Evolutionary conservation across 768 basidiomycete genomes (phyloP).

Genomic region (Phylloporus arenicola): DNA sequence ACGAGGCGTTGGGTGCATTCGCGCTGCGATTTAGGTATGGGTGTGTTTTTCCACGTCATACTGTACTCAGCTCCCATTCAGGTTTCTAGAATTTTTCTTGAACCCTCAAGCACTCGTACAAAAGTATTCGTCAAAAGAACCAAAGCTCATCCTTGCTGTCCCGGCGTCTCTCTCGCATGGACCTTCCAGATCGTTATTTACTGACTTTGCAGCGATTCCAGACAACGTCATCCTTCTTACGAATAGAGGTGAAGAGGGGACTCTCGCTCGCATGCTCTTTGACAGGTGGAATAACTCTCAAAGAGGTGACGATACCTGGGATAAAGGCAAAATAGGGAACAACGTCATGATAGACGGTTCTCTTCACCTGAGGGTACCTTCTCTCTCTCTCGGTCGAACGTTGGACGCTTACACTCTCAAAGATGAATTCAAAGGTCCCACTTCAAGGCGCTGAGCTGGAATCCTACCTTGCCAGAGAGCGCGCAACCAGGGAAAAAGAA

Average conservation of each 20-base stretch:
- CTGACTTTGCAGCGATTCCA: constrained; percentile 75
- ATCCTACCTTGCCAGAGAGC: constrained; percentile 69
- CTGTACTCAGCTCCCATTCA: constrained; percentile 27
- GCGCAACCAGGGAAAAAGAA: constrained; percentile 72
- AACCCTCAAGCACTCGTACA: constrained; percentile 76
- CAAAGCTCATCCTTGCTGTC: constrained; percentile 90
- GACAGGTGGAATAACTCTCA: constrained; percentile 84
- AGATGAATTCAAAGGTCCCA: constrained; percentile 89
- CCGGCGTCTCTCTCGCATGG: constrained; percentile 93
- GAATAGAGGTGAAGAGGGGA: constrained; percentile 69
- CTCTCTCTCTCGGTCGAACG: neutral
- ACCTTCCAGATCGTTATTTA: constrained; percentile 80
- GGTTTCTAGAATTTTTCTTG: constrained; percentile 89
- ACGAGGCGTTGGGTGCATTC: constrained; percentile 79
- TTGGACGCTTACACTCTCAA: constrained; percentile 4
- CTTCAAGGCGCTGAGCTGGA: constrained; percentile 87
- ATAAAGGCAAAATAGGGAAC: constrained; percentile 82
- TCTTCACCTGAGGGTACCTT: constrained; percentile 58
- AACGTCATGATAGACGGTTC: constrained; percentile 77
- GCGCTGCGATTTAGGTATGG: constrained; percentile 83
- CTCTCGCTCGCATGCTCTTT: constrained; percentile 73
- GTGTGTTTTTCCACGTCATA: neutral
- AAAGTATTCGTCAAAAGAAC: constrained; percentile 78
- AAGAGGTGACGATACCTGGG: constrained; percentile 77
- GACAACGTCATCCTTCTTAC: constrained; percentile 89